Conservation (phyloP, 1,284 basidiomycete species). For the Apiotrichum siamense region DNA sequence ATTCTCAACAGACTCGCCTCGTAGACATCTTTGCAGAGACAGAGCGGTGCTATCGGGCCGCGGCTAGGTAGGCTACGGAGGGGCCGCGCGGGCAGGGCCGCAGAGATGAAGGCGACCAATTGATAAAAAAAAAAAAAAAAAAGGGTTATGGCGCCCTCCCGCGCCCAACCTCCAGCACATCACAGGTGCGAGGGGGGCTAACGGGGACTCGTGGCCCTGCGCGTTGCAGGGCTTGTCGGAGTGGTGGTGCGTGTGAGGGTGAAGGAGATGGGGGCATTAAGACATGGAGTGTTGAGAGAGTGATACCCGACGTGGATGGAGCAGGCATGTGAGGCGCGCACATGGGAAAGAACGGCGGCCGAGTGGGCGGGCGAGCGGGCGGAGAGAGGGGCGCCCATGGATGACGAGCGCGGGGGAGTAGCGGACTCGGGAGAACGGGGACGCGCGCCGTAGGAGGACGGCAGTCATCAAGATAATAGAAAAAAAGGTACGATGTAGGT, state of each 20-base stretch:
- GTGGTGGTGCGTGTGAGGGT: neutral
- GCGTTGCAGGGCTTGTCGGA: conserved; percentile 11
- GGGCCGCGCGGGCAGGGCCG: too few species aligned
- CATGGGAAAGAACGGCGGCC: too few species aligned
- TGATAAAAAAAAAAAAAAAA: too few species aligned
- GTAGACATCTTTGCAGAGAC: too few species aligned
- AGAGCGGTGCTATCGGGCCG: too few species aligned
- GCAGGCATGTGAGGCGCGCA: too few species aligned
- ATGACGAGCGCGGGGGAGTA: neutral
- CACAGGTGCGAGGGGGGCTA: conserved; percentile 21
- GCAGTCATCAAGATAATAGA: neutral
- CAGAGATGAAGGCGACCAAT: too few species aligned
- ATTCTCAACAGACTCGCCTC: too few species aligned
- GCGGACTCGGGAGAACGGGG: neutral
- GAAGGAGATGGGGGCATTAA: neutral
- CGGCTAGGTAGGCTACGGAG: too few species aligned
- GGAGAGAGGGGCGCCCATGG: neutral
- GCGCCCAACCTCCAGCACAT: conserved; percentile 28
- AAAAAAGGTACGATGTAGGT: too few species aligned
- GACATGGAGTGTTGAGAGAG: neutral
- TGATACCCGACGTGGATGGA: neutral
- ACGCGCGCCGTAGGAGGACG: neutral
- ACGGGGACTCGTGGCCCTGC: conserved; percentile 26
- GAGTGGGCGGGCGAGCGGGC: too few species aligned
- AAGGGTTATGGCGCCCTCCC: conserved; percentile 33